A percentile compares a stretch with the other conserved stretches of the same genome.
Conservation (phyloP, 2,329 filamentous ascomycete genomes). For the Thelonectria discophora region DNA sequence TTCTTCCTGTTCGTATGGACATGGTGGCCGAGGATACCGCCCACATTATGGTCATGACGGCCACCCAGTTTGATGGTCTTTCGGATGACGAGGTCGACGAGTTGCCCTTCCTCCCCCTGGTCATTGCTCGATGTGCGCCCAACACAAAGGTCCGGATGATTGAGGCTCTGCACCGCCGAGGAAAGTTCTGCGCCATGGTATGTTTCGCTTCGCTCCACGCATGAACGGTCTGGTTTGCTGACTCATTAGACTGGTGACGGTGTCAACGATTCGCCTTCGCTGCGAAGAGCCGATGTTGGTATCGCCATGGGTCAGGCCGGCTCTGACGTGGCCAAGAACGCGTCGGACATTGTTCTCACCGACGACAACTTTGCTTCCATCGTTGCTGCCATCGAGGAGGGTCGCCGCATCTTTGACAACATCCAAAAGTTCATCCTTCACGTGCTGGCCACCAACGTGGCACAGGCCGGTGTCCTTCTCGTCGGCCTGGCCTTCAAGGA, state of each 20-base stretch:
- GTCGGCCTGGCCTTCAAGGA: conserved; percentile 80
- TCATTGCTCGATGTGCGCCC: conserved; percentile 73
- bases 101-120: conserved; percentile 70
- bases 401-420: conserved; percentile 77
- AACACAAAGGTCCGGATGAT: conserved; percentile 81
- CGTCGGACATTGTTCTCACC: conserved; percentile 73
- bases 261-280: conserved; percentile 76
- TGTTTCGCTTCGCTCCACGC: background rate
- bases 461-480: conserved; percentile 73
- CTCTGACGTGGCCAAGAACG: conserved; percentile 70
- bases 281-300: conserved; percentile 75
- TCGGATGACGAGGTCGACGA: conserved; percentile 67
- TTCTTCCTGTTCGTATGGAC: conserved; percentile 60
- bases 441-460: conserved; percentile 75
- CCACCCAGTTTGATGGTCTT: conserved; percentile 64
- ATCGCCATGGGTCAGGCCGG: conserved; percentile 73
- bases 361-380: conserved; percentile 81
- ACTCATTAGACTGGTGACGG: conserved; percentile 69
- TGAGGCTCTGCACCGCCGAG: conserved; percentile 73
- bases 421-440: conserved; percentile 80
- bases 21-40: conserved; percentile 60
- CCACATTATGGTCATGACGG: conserved; percentile 72
- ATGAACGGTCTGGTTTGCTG: conserved; percentile 7
- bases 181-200: conserved; percentile 44
- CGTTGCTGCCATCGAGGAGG: conserved; percentile 75